Evolutionary conservation across 345 rosid species (phyloP).

Genomic region (Schrenkiella parvula): DNA sequence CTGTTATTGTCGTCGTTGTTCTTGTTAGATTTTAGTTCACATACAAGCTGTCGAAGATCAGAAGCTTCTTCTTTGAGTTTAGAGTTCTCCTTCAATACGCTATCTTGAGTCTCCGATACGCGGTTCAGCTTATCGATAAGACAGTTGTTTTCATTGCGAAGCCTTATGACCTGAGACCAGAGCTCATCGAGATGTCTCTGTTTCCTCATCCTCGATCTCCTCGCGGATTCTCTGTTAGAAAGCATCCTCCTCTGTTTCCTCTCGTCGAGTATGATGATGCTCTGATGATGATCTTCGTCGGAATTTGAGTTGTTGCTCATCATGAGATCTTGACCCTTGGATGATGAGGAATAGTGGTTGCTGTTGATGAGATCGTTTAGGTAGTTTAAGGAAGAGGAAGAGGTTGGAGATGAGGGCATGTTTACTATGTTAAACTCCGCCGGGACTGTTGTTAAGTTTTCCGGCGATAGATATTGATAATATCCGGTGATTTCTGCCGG

Average conservation of each 20-base stretch:
- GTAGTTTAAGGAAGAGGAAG: constrained; percentile 29
- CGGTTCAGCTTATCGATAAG: constrained; percentile 63
- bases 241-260: constrained; percentile 93
- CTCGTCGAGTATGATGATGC: constrained; percentile 62
- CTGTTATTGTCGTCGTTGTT: neutral
- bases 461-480: constrained; percentile 18
- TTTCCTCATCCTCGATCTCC: constrained; percentile 93
- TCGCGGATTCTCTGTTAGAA: constrained; percentile 91
- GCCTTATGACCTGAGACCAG: constrained; percentile 73
- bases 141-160: constrained; percentile 59
- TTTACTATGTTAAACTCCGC: constrained; percentile 1
- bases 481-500: constrained; percentile 29
- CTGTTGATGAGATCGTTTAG: constrained; percentile 26
- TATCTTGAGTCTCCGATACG: constrained; percentile 52
- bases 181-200: constrained; percentile 94
- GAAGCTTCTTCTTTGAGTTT: constrained; percentile 79
- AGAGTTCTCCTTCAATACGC: constrained; percentile 58
- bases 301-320: constrained; percentile 74
- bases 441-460: constrained; percentile 9
- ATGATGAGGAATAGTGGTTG: constrained; percentile 23
- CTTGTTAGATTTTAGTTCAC: constrained; percentile 34
- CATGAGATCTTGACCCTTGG: constrained; percentile 32
- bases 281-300: constrained; percentile 54
- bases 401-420: constrained; percentile 25
- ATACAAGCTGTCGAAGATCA: constrained; percentile 63